Conservation (phyloP, 73 alveolate species). For the Breviolum minutum region DNA sequence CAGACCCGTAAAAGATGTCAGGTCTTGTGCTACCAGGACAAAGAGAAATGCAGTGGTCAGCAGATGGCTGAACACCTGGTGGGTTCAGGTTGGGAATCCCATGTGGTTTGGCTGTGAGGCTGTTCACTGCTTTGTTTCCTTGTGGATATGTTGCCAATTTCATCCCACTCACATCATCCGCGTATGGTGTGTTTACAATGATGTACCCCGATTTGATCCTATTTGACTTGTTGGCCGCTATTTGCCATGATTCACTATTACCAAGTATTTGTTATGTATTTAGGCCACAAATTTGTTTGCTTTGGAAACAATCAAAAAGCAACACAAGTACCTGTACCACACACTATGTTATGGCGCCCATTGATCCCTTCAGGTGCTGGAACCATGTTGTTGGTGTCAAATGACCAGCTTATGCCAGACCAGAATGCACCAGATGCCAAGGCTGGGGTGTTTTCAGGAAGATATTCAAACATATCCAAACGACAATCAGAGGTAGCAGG, state of each 20-base stretch:
- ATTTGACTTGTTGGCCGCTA: no score
- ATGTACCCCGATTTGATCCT: no score
- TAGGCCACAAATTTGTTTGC: no score
- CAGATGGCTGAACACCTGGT: constrained; percentile 39
- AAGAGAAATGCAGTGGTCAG: not conserved
- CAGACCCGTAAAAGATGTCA: not conserved
- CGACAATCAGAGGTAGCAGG: no score
- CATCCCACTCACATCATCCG: not conserved
- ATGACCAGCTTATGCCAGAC: not conserved
- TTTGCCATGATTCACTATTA: no score
- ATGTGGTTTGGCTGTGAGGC: not conserved
- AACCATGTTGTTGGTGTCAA: constrained; percentile 46
- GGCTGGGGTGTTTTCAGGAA: not conserved
- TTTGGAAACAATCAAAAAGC: no score
- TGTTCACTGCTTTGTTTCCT: not conserved
- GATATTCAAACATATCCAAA: not conserved
- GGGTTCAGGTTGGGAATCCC: not conserved
- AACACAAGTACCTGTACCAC: no score
- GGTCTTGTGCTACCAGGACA: constrained; percentile 21
- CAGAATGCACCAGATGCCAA: not conserved
- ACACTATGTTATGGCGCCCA: not conserved
- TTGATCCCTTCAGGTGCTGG: constrained; percentile 22
- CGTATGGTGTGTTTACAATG: no score
- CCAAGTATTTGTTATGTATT: no score
- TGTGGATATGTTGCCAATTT: not conserved